Evolutionary conservation across 2,329 filamentous ascomycete genomes (phyloP).

Genomic region (Cryphonectria naterciae): DNA sequence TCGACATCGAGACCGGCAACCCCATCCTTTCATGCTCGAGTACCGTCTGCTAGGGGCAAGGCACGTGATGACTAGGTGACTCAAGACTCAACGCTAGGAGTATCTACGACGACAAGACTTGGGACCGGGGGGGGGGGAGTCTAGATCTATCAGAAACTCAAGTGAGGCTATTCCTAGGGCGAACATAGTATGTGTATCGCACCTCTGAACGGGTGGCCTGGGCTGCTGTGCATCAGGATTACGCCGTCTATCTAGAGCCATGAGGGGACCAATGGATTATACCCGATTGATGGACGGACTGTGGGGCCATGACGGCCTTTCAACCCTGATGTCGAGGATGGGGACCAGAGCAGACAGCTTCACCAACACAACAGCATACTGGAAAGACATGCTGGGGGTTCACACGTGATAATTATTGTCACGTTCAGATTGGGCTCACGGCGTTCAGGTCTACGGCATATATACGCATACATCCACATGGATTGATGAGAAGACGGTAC

Average conservation of each 20-base stretch:
- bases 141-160: neutral
- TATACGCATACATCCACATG: neutral
- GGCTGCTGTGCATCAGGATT: neutral
- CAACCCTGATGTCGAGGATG: neutral
- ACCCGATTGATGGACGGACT: neutral
- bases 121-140: neutral
- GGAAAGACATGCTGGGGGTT: neutral
- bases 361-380: neutral
- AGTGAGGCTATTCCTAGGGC: neutral
- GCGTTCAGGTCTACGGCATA: neutral
- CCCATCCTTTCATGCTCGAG: slow-evolving; percentile 43
- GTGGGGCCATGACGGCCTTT: neutral
- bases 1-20: slow-evolving; percentile 54
- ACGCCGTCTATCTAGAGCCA: neutral
- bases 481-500: neutral
- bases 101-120: neutral
- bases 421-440: neutral
- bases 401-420: neutral
- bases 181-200: neutral
- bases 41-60: slow-evolving; percentile 44
- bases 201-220: neutral
- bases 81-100: neutral
- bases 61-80: slow-evolving; percentile 42
- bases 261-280: neutral
- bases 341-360: neutral